Conservation (phyloP, 2,329 filamentous ascomycete species). For the Phaeosphaeriaceae sp. region DNA sequence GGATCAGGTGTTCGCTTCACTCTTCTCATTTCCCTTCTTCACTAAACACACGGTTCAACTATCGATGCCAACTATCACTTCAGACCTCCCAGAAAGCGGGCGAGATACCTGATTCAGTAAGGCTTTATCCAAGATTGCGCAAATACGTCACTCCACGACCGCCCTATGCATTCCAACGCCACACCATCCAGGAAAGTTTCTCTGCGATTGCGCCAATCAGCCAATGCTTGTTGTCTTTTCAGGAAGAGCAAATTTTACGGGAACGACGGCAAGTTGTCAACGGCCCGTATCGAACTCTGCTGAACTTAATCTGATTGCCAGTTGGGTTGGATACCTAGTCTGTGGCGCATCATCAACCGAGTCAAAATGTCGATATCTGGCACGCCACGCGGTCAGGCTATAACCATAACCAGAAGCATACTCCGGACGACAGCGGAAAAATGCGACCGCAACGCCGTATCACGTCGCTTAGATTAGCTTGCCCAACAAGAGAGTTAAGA, state of each 20-base stretch:
- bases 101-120: not conserved
- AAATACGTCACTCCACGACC: conserved; percentile 6
- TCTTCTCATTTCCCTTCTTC: not conserved
- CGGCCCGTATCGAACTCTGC: not conserved
- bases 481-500: not conserved
- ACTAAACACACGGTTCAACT: not conserved
- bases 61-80: not conserved
- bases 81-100: conserved; percentile 7
- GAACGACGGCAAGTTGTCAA: not conserved
- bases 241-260: not conserved
- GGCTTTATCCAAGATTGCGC: not conserved
- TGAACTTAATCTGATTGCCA: too few relatives aligned
- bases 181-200: not conserved
- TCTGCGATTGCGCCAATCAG: not conserved
- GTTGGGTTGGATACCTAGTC: too few relatives aligned
- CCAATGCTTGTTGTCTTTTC: not conserved
- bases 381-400: not conserved
- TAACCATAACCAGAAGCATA: conserved; percentile 2
- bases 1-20: not conserved
- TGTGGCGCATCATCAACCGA: too few relatives aligned
- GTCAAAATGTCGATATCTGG: too few relatives aligned
- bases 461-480: not conserved
- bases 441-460: not conserved
- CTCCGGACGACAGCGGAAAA: not conserved
- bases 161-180: conserved; percentile 7